Conservation (phyloP, 257 asterid genomes). For the Perilla frutescens region DNA sequence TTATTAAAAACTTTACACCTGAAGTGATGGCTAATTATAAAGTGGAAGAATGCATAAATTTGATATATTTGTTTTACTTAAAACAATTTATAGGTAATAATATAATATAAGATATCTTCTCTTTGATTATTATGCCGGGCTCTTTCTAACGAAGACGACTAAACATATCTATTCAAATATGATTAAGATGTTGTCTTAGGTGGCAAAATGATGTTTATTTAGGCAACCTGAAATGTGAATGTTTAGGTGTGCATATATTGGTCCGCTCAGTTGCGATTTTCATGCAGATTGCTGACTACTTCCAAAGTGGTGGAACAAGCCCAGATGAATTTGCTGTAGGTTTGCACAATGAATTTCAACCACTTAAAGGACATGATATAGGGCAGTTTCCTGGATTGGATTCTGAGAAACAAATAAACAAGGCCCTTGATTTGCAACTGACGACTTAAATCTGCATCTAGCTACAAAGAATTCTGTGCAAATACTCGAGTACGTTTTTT, state of each 20-base stretch:
- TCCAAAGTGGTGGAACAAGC: conserved; percentile 66
- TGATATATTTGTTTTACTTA: no score
- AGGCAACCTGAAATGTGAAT: not conserved
- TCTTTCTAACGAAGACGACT: no score
- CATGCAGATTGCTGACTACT: conserved; percentile 83
- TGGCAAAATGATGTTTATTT: not conserved
- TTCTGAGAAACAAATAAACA: conserved; percentile 45
- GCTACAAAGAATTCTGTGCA: not conserved
- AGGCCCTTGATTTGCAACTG: conserved; percentile 52
- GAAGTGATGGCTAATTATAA: no score
- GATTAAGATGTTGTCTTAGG: not conserved
- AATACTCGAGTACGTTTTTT: conserved; percentile 10
- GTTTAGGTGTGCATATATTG: not conserved
- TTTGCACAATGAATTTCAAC: conserved; percentile 61
- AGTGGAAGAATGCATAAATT: no score
- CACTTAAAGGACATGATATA: conserved; percentile 76
- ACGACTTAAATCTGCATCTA: conserved; percentile 40
- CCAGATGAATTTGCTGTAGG: conserved; percentile 91
- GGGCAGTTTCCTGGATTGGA: conserved; percentile 93
- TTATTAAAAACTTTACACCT: no score
- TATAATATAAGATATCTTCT: no score
- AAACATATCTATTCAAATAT: no score
- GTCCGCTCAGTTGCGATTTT: conserved; percentile 16
- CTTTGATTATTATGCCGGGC: no score
- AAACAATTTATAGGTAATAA: no score